Base-by-base conservation (phyloP, 2,329 filamentous ascomycete genomes). In the Ophiobolus disseminans region DNA sequence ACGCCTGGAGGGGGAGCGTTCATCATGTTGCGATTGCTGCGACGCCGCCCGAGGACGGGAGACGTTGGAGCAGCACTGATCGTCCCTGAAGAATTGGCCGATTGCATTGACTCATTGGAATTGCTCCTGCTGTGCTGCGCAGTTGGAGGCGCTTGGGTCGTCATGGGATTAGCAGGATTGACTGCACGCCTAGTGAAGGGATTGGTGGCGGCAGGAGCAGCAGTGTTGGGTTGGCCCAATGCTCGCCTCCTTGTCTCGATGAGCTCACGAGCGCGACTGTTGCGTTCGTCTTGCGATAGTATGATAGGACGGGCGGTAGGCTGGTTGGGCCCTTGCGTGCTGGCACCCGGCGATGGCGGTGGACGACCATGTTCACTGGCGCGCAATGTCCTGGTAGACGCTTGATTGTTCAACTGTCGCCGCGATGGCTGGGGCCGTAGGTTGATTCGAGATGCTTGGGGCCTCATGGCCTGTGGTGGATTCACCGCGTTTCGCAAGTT, bases 341-440 rank as follows among this genome's bases (percentile, higher is more conserved):
- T 60, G 20, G 60, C 55, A 10, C 49, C 54, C 16, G 63, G 66
- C 4, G 65, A 70, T 22, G 45, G 65, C 17, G 66, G 70, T 10
- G 69, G 65, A 21, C 62, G 62, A 21, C 60, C 66, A 46, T 69
- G 63, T 35, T 71, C 65, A 36, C 63, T 65, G 26, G 68, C 61
- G 38, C 71, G 66, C 19, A 74, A 51, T 16, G 68, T 69, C n/a
- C 72, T 63, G 2, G 65, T 67, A 17, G 72, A 74, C 5, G 66
- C 48, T 53, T 74, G 73, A 26, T 55, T 60, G 41, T 63, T 69
- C 11, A 74, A 58, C 31, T 68, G 66, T 38, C 69, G 65, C 17
- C 66, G 62, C 2, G 72, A 74, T 17, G 71, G 65, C 45, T 73
- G 72, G 13, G 65, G 40, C 13, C 72, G 68, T 17, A 75, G 45